phyloP scores from a whole-genome alignment of 331 rosid species.

The Rosa hybrid region DNA sequence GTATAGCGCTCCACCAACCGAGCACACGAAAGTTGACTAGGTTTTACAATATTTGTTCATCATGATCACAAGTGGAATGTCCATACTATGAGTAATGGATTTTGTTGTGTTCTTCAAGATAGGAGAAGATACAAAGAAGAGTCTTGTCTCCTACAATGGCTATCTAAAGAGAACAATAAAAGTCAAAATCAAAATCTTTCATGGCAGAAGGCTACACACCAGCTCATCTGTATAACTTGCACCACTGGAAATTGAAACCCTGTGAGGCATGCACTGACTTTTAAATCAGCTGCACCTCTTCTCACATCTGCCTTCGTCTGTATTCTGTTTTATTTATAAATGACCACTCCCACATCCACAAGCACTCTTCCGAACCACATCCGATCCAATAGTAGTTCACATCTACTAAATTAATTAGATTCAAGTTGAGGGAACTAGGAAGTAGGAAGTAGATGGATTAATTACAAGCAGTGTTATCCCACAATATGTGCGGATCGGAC shows the following conservation, averaged over 20 bases:
- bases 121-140: neutral
- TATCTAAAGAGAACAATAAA: neutral
- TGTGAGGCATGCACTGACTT: neutral
- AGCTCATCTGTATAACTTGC: neutral
- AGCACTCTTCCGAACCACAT: neutral
- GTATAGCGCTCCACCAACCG: neutral
- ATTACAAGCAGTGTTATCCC: neutral
- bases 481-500: neutral
- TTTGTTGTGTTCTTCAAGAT: neutral
- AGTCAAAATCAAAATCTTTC: neutral
- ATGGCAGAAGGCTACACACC: neutral
- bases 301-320: neutral
- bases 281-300: neutral
- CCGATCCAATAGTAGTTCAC: neutral
- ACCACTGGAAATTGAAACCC: neutral
- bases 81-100: neutral
- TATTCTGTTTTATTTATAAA: neutral
- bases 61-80: conserved; percentile 1
- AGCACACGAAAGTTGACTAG: neutral
- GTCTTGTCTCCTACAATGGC: neutral
- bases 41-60: neutral
- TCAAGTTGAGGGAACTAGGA: neutral
- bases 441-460: neutral
- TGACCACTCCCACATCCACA: neutral
- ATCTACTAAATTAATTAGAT: neutral